phyloP scores from a whole-genome alignment of 352 stramenopile genomes.

The Phytophthora aleatoria region DNA sequence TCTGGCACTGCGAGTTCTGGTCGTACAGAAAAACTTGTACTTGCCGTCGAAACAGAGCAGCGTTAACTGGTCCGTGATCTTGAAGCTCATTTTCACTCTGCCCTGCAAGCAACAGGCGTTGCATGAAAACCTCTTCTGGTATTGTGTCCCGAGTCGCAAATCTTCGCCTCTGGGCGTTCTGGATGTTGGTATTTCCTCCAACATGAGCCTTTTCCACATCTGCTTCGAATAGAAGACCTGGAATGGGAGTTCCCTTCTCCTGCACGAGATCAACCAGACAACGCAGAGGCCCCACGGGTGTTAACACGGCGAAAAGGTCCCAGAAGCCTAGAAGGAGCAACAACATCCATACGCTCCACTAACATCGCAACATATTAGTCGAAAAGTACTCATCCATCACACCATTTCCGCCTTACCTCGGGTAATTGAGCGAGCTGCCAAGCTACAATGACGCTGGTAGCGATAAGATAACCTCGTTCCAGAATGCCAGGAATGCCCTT shows the following conservation, averaged over 20 bases:
- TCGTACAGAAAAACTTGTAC: constrained; percentile 51
- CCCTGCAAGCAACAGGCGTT: constrained; percentile 15
- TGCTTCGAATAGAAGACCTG: constrained; percentile 95
- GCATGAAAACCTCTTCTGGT: constrained; percentile 30
- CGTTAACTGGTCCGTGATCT: constrained; percentile 5
- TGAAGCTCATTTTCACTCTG: constrained; percentile 2
- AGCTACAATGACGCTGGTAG: constrained; percentile 94
- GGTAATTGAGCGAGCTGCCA: constrained; percentile 97
- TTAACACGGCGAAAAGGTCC: constrained; percentile 97
- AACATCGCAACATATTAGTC: constrained; percentile 4
- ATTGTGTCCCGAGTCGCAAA: constrained; percentile 25
- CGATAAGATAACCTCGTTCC: constrained; percentile 92
- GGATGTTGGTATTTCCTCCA: constrained; percentile 5
- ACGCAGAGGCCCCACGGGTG: constrained; percentile 94
- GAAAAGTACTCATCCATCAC: background rate
- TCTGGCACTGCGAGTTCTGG: constrained; percentile 39
- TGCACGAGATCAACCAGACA: constrained; percentile 94
- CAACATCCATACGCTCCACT: constrained; percentile 90
- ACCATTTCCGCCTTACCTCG: constrained; percentile 70
- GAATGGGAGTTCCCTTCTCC: constrained; percentile 85
- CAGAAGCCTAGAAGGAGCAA: constrained; percentile 95
- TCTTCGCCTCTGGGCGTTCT: constrained; percentile 8
- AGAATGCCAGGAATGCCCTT: constrained; percentile 77
- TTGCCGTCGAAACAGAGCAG: constrained; percentile 37
- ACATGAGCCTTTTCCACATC: constrained; percentile 58